These are phyloP conservation scores for Lentinula sp. DNA, from an alignment of 768 basidiomycete genomes.

Conservation along the genomic window DNA sequence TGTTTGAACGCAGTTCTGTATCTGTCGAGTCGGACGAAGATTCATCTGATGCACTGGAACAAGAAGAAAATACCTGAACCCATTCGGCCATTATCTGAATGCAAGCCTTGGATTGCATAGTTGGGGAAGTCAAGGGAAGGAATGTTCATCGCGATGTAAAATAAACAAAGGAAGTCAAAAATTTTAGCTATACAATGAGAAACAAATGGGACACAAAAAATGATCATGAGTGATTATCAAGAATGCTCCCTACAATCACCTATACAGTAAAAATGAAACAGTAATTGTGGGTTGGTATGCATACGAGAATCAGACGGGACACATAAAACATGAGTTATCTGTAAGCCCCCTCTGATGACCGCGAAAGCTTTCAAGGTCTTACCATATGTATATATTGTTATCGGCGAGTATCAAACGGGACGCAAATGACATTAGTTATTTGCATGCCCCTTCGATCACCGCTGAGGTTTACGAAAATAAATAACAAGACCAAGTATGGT, in stretches of 20 bases:
- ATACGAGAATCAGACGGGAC: slow-evolving; percentile 1
- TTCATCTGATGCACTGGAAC: not conserved
- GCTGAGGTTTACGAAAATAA: no score
- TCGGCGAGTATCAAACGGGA: slow-evolving; percentile 16
- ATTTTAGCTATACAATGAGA: not conserved
- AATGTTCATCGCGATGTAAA: not conserved
- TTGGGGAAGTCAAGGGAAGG: no score
- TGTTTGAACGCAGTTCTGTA: slow-evolving; percentile 56
- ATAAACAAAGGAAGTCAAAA: not conserved
- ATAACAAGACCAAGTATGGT: no score
- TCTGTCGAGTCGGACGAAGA: slow-evolving; percentile 7
- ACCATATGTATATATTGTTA: not conserved
- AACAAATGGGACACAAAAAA: slow-evolving; percentile 4
- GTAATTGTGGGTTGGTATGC: not conserved
- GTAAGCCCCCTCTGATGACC: not conserved
- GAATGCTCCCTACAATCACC: not conserved
- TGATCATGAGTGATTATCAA: not conserved
- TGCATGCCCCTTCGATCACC: not conserved
- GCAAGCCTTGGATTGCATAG: no score
- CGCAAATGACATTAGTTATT: not conserved
- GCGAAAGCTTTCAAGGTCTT: not conserved
- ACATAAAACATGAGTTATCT: not conserved
- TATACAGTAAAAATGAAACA: not conserved
- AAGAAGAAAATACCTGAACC: not conserved
- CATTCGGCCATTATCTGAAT: no score